Conservation (phyloP, 2,329 filamentous ascomycete genomes). For the Fusarium mangiferae region DNA sequence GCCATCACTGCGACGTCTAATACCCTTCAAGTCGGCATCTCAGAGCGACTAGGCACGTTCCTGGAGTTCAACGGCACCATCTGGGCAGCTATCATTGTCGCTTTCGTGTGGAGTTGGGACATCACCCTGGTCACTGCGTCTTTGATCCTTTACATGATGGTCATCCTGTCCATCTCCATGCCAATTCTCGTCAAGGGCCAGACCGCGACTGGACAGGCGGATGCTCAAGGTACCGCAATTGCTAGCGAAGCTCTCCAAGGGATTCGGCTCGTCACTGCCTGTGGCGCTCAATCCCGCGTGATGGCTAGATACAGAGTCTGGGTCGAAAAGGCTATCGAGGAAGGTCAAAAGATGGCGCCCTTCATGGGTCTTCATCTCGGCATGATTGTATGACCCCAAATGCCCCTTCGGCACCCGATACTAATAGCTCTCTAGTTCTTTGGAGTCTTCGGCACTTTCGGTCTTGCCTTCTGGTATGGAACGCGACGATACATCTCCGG, state of each 20-base stretch:
- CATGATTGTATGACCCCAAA: constrained; percentile 12
- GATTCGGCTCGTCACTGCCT: constrained; percentile 56
- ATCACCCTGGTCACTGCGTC: constrained; percentile 63
- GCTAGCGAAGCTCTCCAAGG: constrained; percentile 56
- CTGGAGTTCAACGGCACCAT: constrained; percentile 49
- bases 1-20: constrained; percentile 65
- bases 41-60: constrained; percentile 59
- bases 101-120: constrained; percentile 63
- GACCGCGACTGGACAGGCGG: constrained; percentile 27
- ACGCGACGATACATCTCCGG: constrained; percentile 50
- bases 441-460: constrained; percentile 50
- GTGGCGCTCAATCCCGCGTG: constrained; percentile 54
- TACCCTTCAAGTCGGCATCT: constrained; percentile 64
- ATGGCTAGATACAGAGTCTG: constrained; percentile 51
- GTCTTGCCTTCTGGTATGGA: constrained; percentile 58
- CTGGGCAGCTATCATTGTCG: constrained; percentile 54
- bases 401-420: not conserved
- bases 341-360: constrained; percentile 49
- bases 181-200: constrained; percentile 36
- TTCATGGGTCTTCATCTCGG: constrained; percentile 27
- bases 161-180: constrained; percentile 45
- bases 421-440: constrained; percentile 42
- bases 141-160: constrained; percentile 55
- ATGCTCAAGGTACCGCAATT: constrained; percentile 53
- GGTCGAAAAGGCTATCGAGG: constrained; percentile 50